These are phyloP conservation scores for Colletotrichum graminicola DNA, from an alignment of 2,329 filamentous ascomycete species.

Conservation along the genomic window DNA sequence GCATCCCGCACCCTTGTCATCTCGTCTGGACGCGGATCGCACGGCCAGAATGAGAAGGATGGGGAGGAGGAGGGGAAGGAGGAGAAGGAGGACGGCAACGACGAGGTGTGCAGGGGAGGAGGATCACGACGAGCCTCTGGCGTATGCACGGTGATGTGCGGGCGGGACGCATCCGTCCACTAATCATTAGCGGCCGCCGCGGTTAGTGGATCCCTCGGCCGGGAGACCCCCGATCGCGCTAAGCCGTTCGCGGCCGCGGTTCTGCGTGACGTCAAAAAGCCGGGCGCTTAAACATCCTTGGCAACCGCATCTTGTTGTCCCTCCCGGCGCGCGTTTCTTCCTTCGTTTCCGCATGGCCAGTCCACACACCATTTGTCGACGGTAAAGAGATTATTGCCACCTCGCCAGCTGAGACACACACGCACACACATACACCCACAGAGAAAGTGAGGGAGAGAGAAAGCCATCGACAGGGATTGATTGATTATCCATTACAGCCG, in stretches of 20 bases:
- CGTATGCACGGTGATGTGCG: conserved; percentile 22
- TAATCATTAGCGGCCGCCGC: conserved; percentile 34
- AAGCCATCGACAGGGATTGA: neutral
- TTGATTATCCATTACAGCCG: neutral
- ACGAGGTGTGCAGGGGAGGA: neutral
- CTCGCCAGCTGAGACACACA: neutral
- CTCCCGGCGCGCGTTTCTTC: conserved; percentile 32
- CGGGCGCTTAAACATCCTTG: conserved; percentile 41
- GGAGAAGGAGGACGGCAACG: neutral
- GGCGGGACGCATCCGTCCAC: conserved; percentile 35
- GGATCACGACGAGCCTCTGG: conserved; percentile 27
- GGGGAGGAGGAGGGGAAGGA: neutral
- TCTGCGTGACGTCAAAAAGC: conserved; percentile 40
- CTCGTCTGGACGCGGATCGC: conserved; percentile 2
- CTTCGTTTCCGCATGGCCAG: conserved; percentile 12
- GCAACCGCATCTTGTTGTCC: conserved; percentile 15
- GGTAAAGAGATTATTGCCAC: neutral
- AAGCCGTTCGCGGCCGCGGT: conserved; percentile 20
- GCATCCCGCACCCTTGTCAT: neutral
- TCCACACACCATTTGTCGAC: conserved; percentile 1
- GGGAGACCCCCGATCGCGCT: conserved; percentile 33
- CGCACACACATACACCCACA: no score
- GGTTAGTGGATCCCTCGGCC: conserved; percentile 24
- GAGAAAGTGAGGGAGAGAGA: neutral
- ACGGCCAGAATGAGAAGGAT: neutral